Conservation (phyloP, 2,329 filamentous ascomycete genomes). For the Botrytis aclada region DNA sequence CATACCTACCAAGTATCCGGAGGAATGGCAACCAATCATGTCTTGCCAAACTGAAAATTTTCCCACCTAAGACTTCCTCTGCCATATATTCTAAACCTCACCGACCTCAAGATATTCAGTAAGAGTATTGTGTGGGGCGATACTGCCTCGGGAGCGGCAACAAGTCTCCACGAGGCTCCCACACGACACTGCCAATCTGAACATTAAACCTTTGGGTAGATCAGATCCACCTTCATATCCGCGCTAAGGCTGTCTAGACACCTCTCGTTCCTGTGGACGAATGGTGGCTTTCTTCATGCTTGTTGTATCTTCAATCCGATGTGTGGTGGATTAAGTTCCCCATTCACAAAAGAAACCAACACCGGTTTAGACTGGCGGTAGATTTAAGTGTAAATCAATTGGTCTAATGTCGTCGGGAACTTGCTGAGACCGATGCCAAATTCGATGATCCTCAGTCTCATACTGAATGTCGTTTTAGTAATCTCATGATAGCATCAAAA, state of each 20-base stretch:
- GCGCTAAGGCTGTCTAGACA: constrained; percentile 1
- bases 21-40: not conserved
- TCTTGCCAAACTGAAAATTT: not conserved
- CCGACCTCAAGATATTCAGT: not conserved
- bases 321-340: not conserved
- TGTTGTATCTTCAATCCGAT: not conserved
- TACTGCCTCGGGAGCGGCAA: not conserved
- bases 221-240: not conserved
- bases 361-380: not conserved
- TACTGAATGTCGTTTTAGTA: not conserved
- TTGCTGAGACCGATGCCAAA: not conserved
- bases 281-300: not conserved
- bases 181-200: not conserved
- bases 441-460: not conserved
- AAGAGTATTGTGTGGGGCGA: not conserved
- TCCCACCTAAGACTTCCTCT: not conserved
- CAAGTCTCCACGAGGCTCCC: not conserved
- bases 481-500: constrained; percentile 1
- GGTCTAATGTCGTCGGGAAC: not conserved
- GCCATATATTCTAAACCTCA: constrained; percentile 3
- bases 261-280: not conserved
- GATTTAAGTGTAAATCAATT: not conserved
- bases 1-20: not conserved
- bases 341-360: not conserved
- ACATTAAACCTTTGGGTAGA: not conserved